Base-by-base conservation (phyloP, 2,329 filamentous ascomycete genomes). In the Zopfia rhizophila region DNA sequence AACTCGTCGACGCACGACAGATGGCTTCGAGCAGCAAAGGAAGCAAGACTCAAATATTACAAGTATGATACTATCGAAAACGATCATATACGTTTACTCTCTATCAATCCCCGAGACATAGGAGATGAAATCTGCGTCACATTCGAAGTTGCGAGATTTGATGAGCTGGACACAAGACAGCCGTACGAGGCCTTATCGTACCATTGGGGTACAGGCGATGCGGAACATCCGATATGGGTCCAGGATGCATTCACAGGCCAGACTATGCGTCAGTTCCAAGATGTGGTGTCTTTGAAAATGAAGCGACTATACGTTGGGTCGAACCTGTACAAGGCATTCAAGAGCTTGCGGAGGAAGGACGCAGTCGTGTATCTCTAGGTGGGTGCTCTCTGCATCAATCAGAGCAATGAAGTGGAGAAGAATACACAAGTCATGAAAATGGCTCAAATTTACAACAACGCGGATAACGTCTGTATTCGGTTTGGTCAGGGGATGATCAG, bases 121-220 rank as follows among this genome's bases (percentile, higher is more conserved):
- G 18, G 57, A 22, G 37, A 33, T 21, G 30, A 18, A 40, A 27
- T n/a, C 40, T 43, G 38, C 39, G 28, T 38, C 3, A 21, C 32
- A 7, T 12, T 45, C 2, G 11, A 30, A 5, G 27, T 33, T 25
- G 24, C 38, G 10, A 13, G 32, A 23, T 24, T 46, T 45, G 21
- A 21, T 39, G 14, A 23, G 5, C 14, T 37, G 4, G 33, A 21
- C 1, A 37, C 7, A 7, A 3, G 23, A n/a, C 22, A 25, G 16
- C 33, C 25, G 12, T 48, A 48, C 16, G 19, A 23, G 17, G 45
- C 45, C 4, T 21, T 44, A 3, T 48, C 45, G 12, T 48, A 48
- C 24, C 17, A 38, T 14, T 48, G 45, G 45, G 45, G 45, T 2
- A 21, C 28, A 19, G 33, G 25, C 3, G 3, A 22, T 2, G 5